These are phyloP conservation scores for Rubia yunnanensis DNA, from an alignment of 257 asterid genomes.

Conservation along the genomic window DNA sequence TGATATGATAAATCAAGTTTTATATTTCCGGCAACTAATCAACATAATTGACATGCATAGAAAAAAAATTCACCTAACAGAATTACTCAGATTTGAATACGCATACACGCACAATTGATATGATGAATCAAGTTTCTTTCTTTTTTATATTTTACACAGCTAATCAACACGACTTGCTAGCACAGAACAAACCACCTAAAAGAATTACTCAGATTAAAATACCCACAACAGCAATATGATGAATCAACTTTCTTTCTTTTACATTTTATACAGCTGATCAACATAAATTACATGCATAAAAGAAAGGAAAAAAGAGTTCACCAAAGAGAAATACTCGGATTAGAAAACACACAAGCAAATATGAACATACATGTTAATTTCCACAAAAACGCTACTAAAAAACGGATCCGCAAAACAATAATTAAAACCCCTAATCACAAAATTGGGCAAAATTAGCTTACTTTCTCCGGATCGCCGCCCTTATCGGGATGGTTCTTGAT, in stretches of 20 bases:
- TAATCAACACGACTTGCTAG: background rate
- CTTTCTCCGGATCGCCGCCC: slow-evolving; percentile 90
- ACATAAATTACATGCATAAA: too few species aligned
- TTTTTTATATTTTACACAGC: too few species aligned
- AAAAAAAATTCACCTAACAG: too few species aligned
- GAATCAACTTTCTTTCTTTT: too few species aligned
- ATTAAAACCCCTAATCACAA: background rate
- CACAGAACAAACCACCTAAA: background rate
- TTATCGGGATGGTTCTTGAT: slow-evolving; percentile 82
- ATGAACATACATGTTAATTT: background rate
- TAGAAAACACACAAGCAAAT: background rate
- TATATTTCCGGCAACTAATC: too few species aligned
- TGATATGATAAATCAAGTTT: too few species aligned
- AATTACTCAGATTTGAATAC: too few species aligned
- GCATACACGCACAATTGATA: too few species aligned
- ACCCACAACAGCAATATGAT: too few species aligned
- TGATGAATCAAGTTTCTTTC: background rate
- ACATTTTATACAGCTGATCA: background rate
- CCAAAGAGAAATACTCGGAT: background rate
- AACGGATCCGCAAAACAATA: background rate
- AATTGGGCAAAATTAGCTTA: background rate
- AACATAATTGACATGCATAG: too few species aligned
- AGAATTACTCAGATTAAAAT: too few species aligned
- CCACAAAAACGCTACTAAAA: background rate
- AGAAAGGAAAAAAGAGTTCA: background rate